Evolutionary conservation across 2,329 filamentous ascomycete genomes (phyloP).

Genomic region (Fusarium haematococcum): DNA sequence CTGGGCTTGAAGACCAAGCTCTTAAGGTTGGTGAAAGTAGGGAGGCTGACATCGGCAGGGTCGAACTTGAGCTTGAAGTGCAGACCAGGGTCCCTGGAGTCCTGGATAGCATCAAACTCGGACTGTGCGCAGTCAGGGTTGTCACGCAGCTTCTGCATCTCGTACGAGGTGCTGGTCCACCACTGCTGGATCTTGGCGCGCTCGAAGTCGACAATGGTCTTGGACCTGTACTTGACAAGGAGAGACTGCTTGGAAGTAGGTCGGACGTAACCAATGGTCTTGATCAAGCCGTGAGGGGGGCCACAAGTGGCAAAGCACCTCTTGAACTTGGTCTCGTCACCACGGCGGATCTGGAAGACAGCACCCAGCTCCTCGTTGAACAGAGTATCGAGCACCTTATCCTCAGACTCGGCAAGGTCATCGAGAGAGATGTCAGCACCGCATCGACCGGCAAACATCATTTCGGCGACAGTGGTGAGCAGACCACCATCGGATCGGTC

Average conservation of each 20-base stretch:
- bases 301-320: constrained; percentile 92
- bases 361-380: constrained; percentile 98
- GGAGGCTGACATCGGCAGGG: constrained; percentile 80
- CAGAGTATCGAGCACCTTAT: constrained; percentile 78
- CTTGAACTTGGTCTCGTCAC: constrained; percentile 86
- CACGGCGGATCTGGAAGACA: constrained; percentile 92
- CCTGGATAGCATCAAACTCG: constrained; percentile 80
- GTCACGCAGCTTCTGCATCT: constrained; percentile 91
- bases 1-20: constrained; percentile 69
- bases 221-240: constrained; percentile 77
- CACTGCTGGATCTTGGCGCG: constrained; percentile 83
- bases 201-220: constrained; percentile 75
- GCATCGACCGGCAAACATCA: constrained; percentile 97
- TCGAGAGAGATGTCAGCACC: constrained; percentile 89
- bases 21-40: constrained; percentile 61
- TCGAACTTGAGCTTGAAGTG: constrained; percentile 86
- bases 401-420: constrained; percentile 72
- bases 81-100: constrained; percentile 84
- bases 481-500: constrained; percentile 94
- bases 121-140: constrained; percentile 88
- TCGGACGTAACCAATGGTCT: constrained; percentile 84
- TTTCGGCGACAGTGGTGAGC: constrained; percentile 90
- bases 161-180: constrained; percentile 89
- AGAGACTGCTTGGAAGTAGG: constrained; percentile 78
- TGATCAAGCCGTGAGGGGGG: constrained; percentile 82